Evolutionary conservation across 352 stramenopile genomes (phyloP), one percentile per base, ranked within the genome.

Genomic region (Phytophthora chlamydospora): DNA sequence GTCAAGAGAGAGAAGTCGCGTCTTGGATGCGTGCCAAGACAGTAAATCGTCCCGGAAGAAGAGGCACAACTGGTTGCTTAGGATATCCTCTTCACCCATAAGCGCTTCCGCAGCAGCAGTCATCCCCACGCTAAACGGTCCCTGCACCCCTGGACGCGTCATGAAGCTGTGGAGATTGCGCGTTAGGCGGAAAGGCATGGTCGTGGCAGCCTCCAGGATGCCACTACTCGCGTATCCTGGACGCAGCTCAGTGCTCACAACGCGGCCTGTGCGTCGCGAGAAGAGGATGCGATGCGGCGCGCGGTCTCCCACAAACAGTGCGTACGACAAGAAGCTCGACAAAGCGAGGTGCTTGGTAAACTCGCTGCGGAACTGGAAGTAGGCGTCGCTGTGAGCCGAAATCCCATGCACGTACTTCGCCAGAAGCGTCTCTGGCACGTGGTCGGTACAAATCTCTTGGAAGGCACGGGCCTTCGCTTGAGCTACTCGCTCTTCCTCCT

Each of bases 131-230:
- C 83, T 90, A 68, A 97, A 96, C 11, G 85, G 81, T 0, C 90
- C 90, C 17, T 97, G 80, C 1, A 97, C 87, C 12, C 90, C 90
- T 0, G 82, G 71, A 0, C 79, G 75, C 21, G 89, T 97, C 43
- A 97, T 78, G 60, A 97, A 95, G 62, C 88, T 92, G 68, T 91
- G 80, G 51, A 97, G 58, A 51, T 97, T 97, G 6, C 88, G 88
- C 34, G 90, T 97, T 14, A 97, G 68, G 9, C 90, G 86, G 65
- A 97, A 97, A 17, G 90, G 90, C 83, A 97, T 95, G 9, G 83
- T 75, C 27, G 81, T 93, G 29, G 81, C 79, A 12, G 81, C 72
- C 42, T 95, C 89, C 14, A 96, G 64, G 38, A 94, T 89, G 0
- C 88, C 88, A 51, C 78, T 93, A 65, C 72, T 93, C 19, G 85